A percentile compares a stretch with the other conserved stretches of the same genome.
These are phyloP conservation scores for Anisogramma anomala DNA, from an alignment of 2,329 filamentous ascomycete species.

Conservation along the genomic window DNA sequence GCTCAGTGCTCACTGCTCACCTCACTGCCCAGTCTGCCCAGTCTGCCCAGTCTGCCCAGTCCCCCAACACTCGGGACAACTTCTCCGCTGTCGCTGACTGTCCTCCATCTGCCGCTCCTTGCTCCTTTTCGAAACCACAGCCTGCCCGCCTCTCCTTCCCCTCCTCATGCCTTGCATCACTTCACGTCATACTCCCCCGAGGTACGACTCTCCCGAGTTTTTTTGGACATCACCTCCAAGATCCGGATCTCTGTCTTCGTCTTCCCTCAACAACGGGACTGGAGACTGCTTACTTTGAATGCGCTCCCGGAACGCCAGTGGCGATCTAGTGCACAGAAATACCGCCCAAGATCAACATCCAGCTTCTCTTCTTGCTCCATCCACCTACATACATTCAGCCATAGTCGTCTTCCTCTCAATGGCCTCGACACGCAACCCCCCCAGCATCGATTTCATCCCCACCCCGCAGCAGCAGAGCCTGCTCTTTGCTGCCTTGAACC, in stretches of 20 bases:
- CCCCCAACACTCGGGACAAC: neutral
- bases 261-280: too few relatives aligned
- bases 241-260: too few relatives aligned
- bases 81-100: neutral
- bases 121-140: neutral
- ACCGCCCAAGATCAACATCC: neutral
- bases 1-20: too few relatives aligned
- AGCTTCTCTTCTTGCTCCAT: constrained; percentile 1
- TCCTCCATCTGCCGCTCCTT: neutral
- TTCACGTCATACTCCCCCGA: neutral
- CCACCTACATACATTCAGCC: neutral
- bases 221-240: too few relatives aligned
- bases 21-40: too few relatives aligned
- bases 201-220: too few relatives aligned
- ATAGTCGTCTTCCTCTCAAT: constrained; percentile 24
- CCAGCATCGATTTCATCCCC: constrained; percentile 49
- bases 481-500: constrained; percentile 64
- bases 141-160: neutral
- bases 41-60: too few relatives aligned
- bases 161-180: too few relatives aligned
- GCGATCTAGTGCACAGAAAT: constrained; percentile 1
- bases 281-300: neutral
- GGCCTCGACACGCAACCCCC: constrained; percentile 39
- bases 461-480: constrained; percentile 67
- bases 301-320: constrained; percentile 5